phyloP scores from a whole-genome alignment of 164 flowering plant genomes.

The Annona squamosa region DNA sequence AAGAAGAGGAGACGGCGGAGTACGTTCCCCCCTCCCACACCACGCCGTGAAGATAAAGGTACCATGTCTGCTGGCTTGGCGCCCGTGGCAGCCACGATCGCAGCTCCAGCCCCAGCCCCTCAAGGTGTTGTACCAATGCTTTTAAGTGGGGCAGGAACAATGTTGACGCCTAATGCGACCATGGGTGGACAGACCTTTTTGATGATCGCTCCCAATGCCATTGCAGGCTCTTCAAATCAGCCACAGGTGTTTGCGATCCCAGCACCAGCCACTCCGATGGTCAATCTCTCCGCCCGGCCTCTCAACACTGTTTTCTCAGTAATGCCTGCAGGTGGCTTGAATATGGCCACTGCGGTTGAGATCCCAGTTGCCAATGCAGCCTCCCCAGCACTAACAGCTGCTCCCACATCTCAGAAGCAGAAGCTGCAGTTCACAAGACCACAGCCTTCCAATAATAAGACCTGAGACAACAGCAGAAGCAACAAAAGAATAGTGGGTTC shows the following conservation, averaged over 20 bases:
- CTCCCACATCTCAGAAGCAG: neutral
- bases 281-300: constrained; percentile 4
- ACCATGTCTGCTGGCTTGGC: constrained; percentile 1
- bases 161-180: neutral
- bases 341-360: constrained; percentile 2
- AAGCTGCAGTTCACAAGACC: neutral
- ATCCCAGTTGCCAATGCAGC: neutral
- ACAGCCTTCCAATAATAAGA: neutral
- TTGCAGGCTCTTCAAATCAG: constrained; percentile 5
- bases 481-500: neutral
- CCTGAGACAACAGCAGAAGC: neutral
- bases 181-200: constrained; percentile 1
- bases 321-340: constrained; percentile 1
- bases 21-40: neutral
- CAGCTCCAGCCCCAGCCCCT: neutral
- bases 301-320: constrained; percentile 4
- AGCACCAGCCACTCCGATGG: neutral
- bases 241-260: constrained; percentile 4
- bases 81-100: constrained; percentile 1
- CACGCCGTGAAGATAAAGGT: neutral
- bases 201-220: constrained; percentile 7
- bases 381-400: neutral
- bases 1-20: neutral
- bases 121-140: neutral
- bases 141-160: neutral